A percentile compares a stretch with the other conserved stretches of the same genome.
Evolutionary conservation across 2,329 filamentous ascomycete species (phyloP).

Genomic region (Sclerotinia minor): DNA sequence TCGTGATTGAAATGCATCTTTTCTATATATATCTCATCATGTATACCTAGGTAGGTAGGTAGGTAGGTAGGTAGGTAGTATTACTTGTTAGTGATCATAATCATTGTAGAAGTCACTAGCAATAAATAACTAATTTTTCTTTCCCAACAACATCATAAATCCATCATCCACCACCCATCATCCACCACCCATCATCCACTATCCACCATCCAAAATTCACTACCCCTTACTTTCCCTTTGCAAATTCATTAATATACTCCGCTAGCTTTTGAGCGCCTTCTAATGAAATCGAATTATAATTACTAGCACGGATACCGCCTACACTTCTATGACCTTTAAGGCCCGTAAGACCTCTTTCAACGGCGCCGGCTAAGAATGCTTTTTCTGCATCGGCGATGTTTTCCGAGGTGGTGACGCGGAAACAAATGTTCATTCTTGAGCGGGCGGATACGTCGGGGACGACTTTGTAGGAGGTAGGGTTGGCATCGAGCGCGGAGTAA

Average conservation of each 20-base stretch:
- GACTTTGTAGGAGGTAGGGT: conserved; percentile 68
- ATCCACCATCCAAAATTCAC: neutral
- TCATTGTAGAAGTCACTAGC: no score
- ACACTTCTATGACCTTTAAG: conserved; percentile 88
- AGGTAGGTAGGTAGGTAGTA: no score
- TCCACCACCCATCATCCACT: no score
- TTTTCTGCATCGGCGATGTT: conserved; percentile 66
- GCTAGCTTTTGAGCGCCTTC: conserved; percentile 68
- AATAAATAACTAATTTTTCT: no score
- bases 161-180: no score
- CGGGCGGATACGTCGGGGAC: conserved; percentile 74
- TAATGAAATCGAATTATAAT: conserved; percentile 81
- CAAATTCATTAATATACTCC: conserved; percentile 59
- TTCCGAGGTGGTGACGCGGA: conserved; percentile 58
- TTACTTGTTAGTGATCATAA: no score
- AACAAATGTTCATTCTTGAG: conserved; percentile 95
- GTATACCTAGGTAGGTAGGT: no score
- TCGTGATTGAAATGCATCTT: no score
- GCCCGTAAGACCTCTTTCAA: conserved; percentile 71
- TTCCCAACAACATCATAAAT: no score
- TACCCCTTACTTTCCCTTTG: conserved; percentile 34
- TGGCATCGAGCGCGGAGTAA: conserved; percentile 74
- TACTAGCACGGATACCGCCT: conserved; percentile 80
- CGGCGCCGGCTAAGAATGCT: conserved; percentile 64
- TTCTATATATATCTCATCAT: no score